Evolutionary conservation across 169 alveolate genomes (phyloP).

Genomic region (Eimeria sp.): DNA sequence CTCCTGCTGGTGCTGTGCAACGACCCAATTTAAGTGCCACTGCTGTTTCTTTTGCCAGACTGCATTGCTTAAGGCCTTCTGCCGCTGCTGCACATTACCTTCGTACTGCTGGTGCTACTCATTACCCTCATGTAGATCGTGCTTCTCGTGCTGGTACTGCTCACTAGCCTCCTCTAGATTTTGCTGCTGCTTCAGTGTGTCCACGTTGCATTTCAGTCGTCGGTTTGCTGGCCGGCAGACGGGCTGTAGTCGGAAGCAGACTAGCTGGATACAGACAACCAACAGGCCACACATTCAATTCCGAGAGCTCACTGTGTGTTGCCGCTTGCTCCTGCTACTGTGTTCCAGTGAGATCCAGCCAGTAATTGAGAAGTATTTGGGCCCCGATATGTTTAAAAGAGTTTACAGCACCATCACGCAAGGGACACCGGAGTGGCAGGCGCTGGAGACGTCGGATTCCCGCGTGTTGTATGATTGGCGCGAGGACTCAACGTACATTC

Average conservation of each 20-base stretch:
- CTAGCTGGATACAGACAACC: background rate
- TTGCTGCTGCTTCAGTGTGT: background rate
- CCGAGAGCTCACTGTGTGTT: background rate
- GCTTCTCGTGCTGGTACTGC: background rate
- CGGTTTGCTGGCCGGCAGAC: background rate
- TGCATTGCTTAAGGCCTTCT: background rate
- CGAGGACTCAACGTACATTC: slow-evolving; percentile 95
- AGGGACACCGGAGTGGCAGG: slow-evolving; percentile 85
- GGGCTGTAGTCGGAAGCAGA: background rate
- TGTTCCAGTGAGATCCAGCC: slow-evolving; percentile 36
- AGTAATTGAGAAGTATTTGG: slow-evolving; percentile 28
- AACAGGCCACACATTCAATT: no score
- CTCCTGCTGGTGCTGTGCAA: background rate
- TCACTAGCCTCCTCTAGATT: background rate
- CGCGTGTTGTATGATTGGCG: slow-evolving; percentile 96
- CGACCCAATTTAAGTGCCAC: background rate
- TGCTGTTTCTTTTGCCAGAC: background rate
- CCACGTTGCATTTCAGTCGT: background rate
- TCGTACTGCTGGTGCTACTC: background rate
- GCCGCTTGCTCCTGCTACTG: background rate
- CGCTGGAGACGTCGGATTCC: slow-evolving; percentile 82
- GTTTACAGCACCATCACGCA: slow-evolving; percentile 93
- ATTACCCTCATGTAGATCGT: background rate
- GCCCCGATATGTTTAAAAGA: slow-evolving; percentile 92
- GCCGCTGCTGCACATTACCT: background rate